Evolutionary conservation across 2,329 filamentous ascomycete genomes (phyloP).

Genomic region (Aquanectria penicillioides): DNA sequence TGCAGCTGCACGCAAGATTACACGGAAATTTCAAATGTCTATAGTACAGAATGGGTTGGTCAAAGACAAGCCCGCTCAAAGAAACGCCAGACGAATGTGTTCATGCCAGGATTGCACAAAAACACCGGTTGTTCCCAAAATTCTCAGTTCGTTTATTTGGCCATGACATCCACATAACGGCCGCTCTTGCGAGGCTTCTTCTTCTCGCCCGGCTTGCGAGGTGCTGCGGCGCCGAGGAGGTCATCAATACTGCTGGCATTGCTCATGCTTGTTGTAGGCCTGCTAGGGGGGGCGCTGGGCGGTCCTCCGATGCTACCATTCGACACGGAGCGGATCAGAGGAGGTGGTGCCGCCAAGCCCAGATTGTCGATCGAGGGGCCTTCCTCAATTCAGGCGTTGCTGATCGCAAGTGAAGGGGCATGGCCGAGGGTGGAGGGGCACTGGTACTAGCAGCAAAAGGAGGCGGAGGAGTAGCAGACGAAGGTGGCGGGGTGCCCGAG

Average conservation of each 20-base stretch:
- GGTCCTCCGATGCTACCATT: conserved; percentile 55
- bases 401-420: conserved; percentile 42
- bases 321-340: conserved; percentile 60
- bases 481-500: conserved; percentile 63
- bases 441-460: conserved; percentile 43
- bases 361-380: conserved; percentile 50
- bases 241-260: conserved; percentile 97
- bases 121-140: conserved; percentile 8
- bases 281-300: conserved; percentile 66
- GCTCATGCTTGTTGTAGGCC: conserved; percentile 84
- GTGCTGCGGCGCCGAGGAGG: conserved; percentile 78
- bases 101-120: conserved; percentile 22
- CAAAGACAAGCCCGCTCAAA: conserved; percentile 27
- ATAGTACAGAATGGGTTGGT: conserved; percentile 37
- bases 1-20: conserved; percentile 28
- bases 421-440: conserved; percentile 43
- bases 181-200: conserved; percentile 85
- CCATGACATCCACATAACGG: conserved; percentile 97
- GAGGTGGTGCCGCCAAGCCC: conserved; percentile 44
- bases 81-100: conserved; percentile 30
- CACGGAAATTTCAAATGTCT: conserved; percentile 32
- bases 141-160: conserved; percentile 58
- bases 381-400: conserved; percentile 47
- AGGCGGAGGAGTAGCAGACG: conserved; percentile 46
- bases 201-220: conserved; percentile 72